These are phyloP conservation scores for Astrephomene gubernaculifera DNA, from an alignment of 139 green algal genomes.

Conservation along the genomic window DNA sequence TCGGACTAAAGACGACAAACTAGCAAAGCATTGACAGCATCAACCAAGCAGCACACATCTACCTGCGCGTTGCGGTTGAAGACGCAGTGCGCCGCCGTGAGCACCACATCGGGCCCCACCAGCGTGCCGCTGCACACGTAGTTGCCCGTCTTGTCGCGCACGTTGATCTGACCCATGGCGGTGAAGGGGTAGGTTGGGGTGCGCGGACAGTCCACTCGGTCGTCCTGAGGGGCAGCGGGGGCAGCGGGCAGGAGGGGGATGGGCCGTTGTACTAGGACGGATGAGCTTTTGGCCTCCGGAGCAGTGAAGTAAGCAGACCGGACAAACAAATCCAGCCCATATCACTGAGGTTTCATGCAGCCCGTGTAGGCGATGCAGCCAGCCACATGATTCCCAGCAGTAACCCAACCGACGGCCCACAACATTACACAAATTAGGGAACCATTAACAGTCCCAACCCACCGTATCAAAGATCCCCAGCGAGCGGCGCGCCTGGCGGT, in stretches of 20 bases:
- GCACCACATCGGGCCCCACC: conserved; percentile 59
- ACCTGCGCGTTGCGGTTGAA: conserved; percentile 52
- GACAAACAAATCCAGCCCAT: no score
- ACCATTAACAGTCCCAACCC: background rate
- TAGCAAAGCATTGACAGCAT: no score
- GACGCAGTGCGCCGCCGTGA: conserved; percentile 68
- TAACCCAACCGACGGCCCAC: no score
- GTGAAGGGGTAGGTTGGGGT: conserved; percentile 56
- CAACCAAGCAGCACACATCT: no score
- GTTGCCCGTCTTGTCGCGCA: conserved; percentile 47
- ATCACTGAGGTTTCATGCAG: no score
- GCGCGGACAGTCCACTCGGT: conserved; percentile 43
- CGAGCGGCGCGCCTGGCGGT: conserved; percentile 1
- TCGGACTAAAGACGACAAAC: no score
- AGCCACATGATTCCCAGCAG: no score
- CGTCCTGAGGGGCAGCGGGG: conserved; percentile 4
- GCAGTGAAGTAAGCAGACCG: no score
- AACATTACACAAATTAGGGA: no score
- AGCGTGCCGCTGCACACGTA: conserved; percentile 65
- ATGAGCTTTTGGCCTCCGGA: no score
- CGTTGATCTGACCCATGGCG: conserved; percentile 61
- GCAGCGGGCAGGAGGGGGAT: background rate
- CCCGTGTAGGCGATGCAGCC: no score
- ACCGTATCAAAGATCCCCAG: conserved; percentile 32
- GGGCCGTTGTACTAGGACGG: background rate